phyloP scores from a whole-genome alignment of 176 grass and related monocot species.

The Oryza punctata region DNA sequence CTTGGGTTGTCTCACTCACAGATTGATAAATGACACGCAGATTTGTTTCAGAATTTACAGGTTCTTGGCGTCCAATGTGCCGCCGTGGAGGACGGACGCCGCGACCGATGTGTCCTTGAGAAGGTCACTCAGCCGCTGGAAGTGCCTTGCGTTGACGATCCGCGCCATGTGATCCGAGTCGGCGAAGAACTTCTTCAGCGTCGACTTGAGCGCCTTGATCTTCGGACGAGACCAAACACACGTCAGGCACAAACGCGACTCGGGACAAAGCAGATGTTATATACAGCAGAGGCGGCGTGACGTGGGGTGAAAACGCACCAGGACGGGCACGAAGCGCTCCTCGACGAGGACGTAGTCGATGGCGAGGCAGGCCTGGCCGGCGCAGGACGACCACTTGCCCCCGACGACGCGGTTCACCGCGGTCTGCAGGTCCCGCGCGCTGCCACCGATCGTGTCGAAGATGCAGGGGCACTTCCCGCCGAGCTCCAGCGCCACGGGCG shows the following conservation, averaged over 20 bases:
- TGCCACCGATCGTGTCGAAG: conserved; percentile 53
- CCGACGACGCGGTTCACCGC: conserved; percentile 59
- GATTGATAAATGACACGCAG: neutral
- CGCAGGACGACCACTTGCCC: conserved; percentile 83
- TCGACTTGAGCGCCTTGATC: conserved; percentile 73
- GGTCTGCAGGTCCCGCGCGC: conserved; percentile 51
- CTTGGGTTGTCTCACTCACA: neutral
- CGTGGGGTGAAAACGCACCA: conserved; percentile 34
- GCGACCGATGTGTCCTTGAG: conserved; percentile 60
- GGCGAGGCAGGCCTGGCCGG: conserved; percentile 82
- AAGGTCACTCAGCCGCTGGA: conserved; percentile 58
- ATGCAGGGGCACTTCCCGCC: conserved; percentile 97
- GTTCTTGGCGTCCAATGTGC: conserved; percentile 57
- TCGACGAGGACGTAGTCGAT: conserved; percentile 93
- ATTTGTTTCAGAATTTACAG: conserved; percentile 43
- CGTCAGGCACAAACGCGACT: neutral
- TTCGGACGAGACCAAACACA: conserved; percentile 21
- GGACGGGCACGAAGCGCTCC: conserved; percentile 61
- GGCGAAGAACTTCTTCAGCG: conserved; percentile 54
- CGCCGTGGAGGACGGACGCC: conserved; percentile 66
- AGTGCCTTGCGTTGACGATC: conserved; percentile 75
- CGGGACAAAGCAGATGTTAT: neutral
- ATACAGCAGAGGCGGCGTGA: neutral
- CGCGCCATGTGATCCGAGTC: conserved; percentile 41
- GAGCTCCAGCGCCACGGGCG: conserved; percentile 85